phyloP scores from a whole-genome alignment of 2,329 filamentous ascomycete genomes.

The Hypoxylon sp. region DNA sequence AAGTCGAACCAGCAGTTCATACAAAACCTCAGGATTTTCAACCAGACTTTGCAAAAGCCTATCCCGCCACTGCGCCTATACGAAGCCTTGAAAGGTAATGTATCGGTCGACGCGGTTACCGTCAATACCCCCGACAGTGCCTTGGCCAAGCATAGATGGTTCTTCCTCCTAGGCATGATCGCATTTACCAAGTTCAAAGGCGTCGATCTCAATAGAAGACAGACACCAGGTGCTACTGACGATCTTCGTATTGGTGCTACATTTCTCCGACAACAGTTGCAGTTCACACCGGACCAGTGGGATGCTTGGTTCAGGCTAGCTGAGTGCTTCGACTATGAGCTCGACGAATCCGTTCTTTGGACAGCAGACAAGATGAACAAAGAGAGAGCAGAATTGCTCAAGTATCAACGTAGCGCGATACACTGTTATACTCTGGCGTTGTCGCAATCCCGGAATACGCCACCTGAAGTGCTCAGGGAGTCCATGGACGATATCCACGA shows the following conservation, averaged over 20 bases:
- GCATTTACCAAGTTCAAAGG: constrained; percentile 83
- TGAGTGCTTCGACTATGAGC: constrained; percentile 85
- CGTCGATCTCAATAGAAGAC: constrained; percentile 74
- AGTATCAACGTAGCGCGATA: constrained; percentile 80
- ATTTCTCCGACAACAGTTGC: constrained; percentile 82
- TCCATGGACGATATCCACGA: constrained; percentile 61
- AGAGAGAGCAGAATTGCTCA: constrained; percentile 76
- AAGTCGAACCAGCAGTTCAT: constrained; percentile 82
- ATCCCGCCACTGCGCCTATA: constrained; percentile 85
- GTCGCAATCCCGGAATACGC: constrained; percentile 60
- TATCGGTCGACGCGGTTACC: constrained; percentile 75
- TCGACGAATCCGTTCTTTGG: constrained; percentile 89
- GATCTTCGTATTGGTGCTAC: constrained; percentile 83
- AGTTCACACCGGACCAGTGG: constrained; percentile 84
- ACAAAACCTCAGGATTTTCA: constrained; percentile 87
- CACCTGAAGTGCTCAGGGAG: constrained; percentile 56
- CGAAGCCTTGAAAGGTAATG: constrained; percentile 79
- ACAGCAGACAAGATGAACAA: constrained; percentile 92
- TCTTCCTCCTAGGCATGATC: constrained; percentile 88
- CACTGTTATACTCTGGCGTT: constrained; percentile 76
- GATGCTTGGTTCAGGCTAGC: constrained; percentile 90
- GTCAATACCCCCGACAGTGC: constrained; percentile 74
- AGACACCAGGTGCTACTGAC: constrained; percentile 80
- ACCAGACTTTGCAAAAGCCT: constrained; percentile 80
- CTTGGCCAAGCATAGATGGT: constrained; percentile 86